Evolutionary conservation across 75 land plant genomes (phyloP).

Genomic region (Cryptomeria japonica): DNA sequence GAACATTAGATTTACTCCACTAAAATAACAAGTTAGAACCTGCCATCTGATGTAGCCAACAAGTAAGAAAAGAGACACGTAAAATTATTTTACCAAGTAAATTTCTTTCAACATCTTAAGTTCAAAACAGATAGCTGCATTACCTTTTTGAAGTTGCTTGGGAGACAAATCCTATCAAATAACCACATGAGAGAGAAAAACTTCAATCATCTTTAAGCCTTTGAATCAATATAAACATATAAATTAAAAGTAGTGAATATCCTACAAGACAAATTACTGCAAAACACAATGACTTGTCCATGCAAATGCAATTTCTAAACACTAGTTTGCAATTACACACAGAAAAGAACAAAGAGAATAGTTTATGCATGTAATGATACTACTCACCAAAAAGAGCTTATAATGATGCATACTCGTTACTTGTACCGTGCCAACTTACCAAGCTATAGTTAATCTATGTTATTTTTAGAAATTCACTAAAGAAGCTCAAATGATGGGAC

Average conservation of each 20-base stretch:
- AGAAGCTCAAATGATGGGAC: too few species aligned
- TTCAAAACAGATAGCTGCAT: conserved; percentile 9
- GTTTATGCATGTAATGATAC: not conserved
- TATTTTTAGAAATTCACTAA: too few species aligned
- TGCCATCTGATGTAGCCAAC: not conserved
- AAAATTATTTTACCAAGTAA: not conserved
- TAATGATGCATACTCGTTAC: not conserved
- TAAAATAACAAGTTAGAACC: not conserved
- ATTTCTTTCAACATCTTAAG: not conserved
- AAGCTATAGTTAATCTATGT: too few species aligned
- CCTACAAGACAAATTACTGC: not conserved
- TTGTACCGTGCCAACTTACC: not conserved
- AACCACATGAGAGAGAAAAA: not conserved
- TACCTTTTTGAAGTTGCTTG: conserved; percentile 80
- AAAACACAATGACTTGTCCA: not conserved
- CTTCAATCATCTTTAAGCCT: not conserved
- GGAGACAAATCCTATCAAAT: conserved; percentile 67
- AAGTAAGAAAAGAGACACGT: not conserved
- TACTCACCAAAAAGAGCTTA: not conserved
- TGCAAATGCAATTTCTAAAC: not conserved
- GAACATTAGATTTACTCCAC: not conserved
- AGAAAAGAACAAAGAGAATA: not conserved
- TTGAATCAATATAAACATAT: not conserved
- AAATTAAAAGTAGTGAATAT: not conserved
- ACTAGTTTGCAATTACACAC: not conserved